Evolutionary conservation across 345 rosid genomes (phyloP).

Genomic region (Camelina sativa): DNA sequence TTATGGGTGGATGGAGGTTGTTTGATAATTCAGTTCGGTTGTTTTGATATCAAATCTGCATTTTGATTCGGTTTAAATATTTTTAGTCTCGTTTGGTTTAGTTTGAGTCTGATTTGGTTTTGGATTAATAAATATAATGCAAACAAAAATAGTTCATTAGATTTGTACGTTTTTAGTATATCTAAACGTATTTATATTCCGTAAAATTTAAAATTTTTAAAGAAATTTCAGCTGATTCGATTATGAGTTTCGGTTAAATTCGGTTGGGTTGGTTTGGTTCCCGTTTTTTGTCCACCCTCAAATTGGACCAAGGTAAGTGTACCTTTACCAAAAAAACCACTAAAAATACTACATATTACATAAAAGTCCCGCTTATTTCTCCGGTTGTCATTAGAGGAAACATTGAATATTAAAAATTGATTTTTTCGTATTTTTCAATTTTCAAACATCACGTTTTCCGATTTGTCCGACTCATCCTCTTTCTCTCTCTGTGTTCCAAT

Average conservation of each 20-base stretch:
- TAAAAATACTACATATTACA: not conserved
- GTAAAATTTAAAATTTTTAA: too few relatives aligned
- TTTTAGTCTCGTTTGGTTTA: too few relatives aligned
- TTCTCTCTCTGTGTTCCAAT: not conserved
- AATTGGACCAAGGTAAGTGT: not conserved
- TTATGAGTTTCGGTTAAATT: not conserved
- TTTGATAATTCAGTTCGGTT: too few relatives aligned
- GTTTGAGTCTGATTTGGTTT: too few relatives aligned
- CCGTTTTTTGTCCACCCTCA: not conserved
- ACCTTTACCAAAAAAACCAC: not conserved
- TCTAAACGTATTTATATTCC: too few relatives aligned
- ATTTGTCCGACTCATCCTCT: constrained; percentile 32
- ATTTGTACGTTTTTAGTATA: too few relatives aligned
- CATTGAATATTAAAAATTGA: not conserved
- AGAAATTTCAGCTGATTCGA: too few relatives aligned
- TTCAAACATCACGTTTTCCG: constrained; percentile 28
- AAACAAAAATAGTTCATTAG: too few relatives aligned
- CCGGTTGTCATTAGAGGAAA: constrained; percentile 15
- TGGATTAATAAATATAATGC: too few relatives aligned
- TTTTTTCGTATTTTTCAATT: not conserved
- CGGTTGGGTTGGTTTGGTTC: not conserved
- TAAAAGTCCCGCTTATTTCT: not conserved
- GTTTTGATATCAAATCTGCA: too few relatives aligned
- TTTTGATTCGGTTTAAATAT: too few relatives aligned
- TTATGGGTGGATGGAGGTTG: too few relatives aligned